These are phyloP conservation scores for Coemansia sp. DNA, from an alignment of 192 early-diverging fungal species.

Conservation along the genomic window DNA sequence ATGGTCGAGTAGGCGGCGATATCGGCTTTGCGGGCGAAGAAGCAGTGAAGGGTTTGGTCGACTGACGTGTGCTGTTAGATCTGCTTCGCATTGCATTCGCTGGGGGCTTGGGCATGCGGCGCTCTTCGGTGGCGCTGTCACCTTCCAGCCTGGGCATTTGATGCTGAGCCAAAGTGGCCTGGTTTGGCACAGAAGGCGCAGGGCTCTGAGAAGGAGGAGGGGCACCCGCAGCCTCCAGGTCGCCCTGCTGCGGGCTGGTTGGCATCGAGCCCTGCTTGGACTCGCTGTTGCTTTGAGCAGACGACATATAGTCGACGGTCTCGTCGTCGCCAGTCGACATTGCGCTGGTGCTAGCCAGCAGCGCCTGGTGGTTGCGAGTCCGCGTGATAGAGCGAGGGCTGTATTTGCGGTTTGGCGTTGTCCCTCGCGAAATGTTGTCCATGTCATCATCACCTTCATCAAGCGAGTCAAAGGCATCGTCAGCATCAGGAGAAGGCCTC, in stretches of 20 bases:
- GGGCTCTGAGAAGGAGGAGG: slow-evolving; percentile 1
- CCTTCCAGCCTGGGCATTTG: slow-evolving; percentile 4
- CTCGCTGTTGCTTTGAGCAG: slow-evolving; percentile 42
- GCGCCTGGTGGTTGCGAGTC: slow-evolving; percentile 5
- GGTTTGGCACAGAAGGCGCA: background rate
- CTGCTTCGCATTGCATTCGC: slow-evolving; percentile 30
- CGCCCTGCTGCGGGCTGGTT: slow-evolving; percentile 17
- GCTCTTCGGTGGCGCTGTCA: background rate
- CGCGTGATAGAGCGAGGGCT: background rate
- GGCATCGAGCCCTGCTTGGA: slow-evolving; percentile 15
- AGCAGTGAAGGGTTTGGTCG: slow-evolving; percentile 10
- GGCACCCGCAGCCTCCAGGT: background rate
- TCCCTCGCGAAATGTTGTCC: slow-evolving; percentile 1
- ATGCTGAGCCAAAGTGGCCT: background rate
- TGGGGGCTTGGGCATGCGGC: slow-evolving; percentile 5
- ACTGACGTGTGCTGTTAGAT: slow-evolving; percentile 11
- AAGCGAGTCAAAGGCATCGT: slow-evolving; percentile 26
- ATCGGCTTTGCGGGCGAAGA: slow-evolving; percentile 16
- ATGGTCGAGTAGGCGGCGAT: slow-evolving; percentile 31
- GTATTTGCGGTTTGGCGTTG: background rate
- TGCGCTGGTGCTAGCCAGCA: slow-evolving; percentile 30
- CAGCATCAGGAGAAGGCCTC: slow-evolving; percentile 38
- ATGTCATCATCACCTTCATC: slow-evolving; percentile 20
- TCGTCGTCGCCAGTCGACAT: slow-evolving; percentile 49
- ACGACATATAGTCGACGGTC: slow-evolving; percentile 57